Evolutionary conservation across 2,329 filamentous ascomycete species (phyloP).

Genomic region (Nothomitra cinnamomea): DNA sequence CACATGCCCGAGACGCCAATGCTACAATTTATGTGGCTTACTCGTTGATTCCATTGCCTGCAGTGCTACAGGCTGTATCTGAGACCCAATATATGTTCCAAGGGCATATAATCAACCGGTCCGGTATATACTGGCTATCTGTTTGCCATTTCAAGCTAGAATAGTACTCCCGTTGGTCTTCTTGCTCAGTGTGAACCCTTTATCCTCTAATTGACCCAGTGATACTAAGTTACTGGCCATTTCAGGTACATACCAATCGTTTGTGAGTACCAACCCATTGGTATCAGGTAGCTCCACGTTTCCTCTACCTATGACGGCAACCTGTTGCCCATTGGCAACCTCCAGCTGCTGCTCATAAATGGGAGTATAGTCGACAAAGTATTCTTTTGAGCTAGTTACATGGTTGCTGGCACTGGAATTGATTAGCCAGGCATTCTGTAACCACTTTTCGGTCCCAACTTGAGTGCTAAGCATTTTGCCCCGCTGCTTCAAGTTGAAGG

Average conservation of each 20-base stretch:
- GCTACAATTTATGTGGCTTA: neutral
- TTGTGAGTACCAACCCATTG: neutral
- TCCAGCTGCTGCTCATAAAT: neutral
- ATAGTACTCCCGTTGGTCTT: neutral
- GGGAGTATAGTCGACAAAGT: neutral
- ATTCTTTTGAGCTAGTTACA: neutral
- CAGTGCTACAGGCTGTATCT: neutral
- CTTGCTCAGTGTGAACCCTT: constrained; percentile 9
- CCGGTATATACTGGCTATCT: neutral
- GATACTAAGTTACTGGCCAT: neutral
- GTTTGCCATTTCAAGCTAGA: neutral
- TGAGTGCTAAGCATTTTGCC: neutral
- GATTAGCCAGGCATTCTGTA: neutral
- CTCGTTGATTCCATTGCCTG: neutral
- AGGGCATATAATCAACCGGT: neutral
- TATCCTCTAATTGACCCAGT: neutral
- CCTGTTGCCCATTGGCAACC: neutral
- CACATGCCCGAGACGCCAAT: neutral
- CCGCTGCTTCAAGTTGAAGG: neutral
- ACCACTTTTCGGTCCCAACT: neutral
- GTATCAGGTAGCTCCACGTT: neutral
- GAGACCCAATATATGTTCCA: neutral
- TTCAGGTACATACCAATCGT: neutral
- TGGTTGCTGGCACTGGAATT: neutral
- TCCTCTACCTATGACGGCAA: neutral